Evolutionary conservation across 768 basidiomycete species (phyloP), one percentile per base, ranked within the genome.

Genomic region (Pleurotus citrinopileatus): DNA sequence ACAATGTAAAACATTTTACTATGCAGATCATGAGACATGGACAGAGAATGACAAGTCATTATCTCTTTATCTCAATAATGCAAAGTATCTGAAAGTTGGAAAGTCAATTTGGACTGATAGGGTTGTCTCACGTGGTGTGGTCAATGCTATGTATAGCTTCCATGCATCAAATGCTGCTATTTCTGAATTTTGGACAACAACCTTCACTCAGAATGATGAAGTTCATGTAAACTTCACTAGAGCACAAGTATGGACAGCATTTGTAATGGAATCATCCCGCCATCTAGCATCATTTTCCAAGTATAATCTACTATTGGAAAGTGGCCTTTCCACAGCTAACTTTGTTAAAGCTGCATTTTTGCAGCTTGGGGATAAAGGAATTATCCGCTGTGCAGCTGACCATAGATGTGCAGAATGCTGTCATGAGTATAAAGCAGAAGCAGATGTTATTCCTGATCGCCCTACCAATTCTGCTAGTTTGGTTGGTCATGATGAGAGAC

Each of bases 151-250:
- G 34, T 46, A 46, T 47, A 46, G 15, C 40, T 57, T 55, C 15
- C 38, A 22, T 19, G 28, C 26, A 27, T 55, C 50, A 32, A 19
- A 46, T 28, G 15, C 27, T 59, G 45, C 61, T 42, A 42, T 52
- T 28, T 19, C 22, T 7, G 70, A 71, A 38, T 73, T 71, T 54
- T 74, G 71, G 52, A 75, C 32, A 34, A 34, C 32, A 34, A 7
- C 32, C 15, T 34, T 34, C 32, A 34, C 32, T 15, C 32, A 34
- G 19, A 1, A 42, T 34, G 5, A 20, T 40, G 32, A 1, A 34
- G 2, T 34, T 34, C 10, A 10, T 34, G 10, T 34, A 34, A 34
- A n/a, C n/a, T n/a, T n/a, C n/a, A n/a, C 32, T 10, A 9, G 32
- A 10, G 32, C 9, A n/a, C 58, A 63, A 22, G 43, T 61, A 1